Percentiles rank a stretch among this genome's conserved stretches.
These are phyloP conservation scores for Pythium brassicae DNA, from an alignment of 352 stramenopile genomes.

Conservation along the genomic window DNA sequence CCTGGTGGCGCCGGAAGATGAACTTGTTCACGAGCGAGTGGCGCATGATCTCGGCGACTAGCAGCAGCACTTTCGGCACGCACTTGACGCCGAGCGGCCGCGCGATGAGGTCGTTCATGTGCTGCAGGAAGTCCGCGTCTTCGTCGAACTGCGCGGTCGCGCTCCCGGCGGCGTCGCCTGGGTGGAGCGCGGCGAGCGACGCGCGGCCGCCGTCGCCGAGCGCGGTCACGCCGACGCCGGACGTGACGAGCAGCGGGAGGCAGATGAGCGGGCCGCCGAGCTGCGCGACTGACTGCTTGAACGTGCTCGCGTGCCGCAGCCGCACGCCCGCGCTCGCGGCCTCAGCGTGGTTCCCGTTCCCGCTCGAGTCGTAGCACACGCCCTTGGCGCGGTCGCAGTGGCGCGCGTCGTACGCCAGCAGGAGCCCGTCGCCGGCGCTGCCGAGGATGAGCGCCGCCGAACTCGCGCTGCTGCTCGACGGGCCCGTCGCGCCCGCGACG, in stretches of 20 bases:
- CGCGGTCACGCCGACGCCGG: conserved; percentile 1
- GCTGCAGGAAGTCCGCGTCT: conserved; percentile 64
- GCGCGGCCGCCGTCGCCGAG: neutral
- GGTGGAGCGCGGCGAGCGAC: no score
- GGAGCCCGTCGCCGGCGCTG: conserved; percentile 44
- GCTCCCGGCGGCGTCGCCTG: neutral
- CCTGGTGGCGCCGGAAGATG: conserved; percentile 75
- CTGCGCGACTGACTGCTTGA: conserved; percentile 68
- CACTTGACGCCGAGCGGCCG: conserved; percentile 62
- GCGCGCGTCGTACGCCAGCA: conserved; percentile 63
- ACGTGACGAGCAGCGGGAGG: conserved; percentile 56
- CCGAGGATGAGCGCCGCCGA: conserved; percentile 14
- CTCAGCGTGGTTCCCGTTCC: conserved; percentile 60
- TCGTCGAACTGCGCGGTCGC: conserved; percentile 67
- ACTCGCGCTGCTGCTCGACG: conserved; percentile 10
- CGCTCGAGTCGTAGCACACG: conserved; percentile 65
- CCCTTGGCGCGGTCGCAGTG: conserved; percentile 60
- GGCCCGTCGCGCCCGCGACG: conserved; percentile 17
- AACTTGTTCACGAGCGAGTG: conserved; percentile 87
- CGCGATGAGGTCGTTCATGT: conserved; percentile 71
- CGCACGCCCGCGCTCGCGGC: conserved; percentile 52
- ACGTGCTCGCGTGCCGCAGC: conserved; percentile 55
- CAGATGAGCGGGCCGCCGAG: conserved; percentile 58
- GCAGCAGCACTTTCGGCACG: conserved; percentile 69
- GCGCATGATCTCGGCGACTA: conserved; percentile 83